Evolutionary conservation across 2,329 filamentous ascomycete genomes (phyloP).

Genomic region (Talaromyces funiculosus): DNA sequence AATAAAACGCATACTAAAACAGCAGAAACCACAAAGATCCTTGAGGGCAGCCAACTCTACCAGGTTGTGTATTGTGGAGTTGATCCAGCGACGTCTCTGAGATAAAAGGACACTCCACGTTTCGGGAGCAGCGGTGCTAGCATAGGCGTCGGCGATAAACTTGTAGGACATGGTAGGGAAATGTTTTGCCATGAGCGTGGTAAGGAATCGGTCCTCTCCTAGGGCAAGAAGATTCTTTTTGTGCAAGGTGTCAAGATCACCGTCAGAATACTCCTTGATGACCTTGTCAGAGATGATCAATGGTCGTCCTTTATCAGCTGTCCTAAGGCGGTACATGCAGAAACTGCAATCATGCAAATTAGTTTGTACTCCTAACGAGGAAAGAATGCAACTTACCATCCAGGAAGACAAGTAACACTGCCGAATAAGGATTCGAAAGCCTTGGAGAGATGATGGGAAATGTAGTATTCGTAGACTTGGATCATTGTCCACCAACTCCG

Average conservation of each 20-base stretch:
- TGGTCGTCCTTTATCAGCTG: slow-evolving; percentile 87
- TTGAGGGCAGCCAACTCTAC: slow-evolving; percentile 83
- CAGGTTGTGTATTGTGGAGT: slow-evolving; percentile 96
- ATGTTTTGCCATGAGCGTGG: slow-evolving; percentile 96
- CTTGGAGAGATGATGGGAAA: slow-evolving; percentile 94
- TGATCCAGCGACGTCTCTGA: slow-evolving; percentile 99
- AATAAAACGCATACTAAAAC: slow-evolving; percentile 95
- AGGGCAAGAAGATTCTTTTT: slow-evolving; percentile 90
- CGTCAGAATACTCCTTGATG: slow-evolving; percentile 82
- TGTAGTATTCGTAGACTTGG: slow-evolving; percentile 99
- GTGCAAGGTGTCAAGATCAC: slow-evolving; percentile 87
- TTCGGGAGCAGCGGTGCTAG: slow-evolving; percentile 87
- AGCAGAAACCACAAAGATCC: slow-evolving; percentile 97
- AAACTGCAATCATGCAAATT: slow-evolving; percentile 60
- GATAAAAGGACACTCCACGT: slow-evolving; percentile 91
- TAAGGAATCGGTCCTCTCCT: slow-evolving; percentile 94
- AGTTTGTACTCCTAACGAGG: slow-evolving; percentile 24
- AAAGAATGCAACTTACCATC: slow-evolving; percentile 66
- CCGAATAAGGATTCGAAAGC: slow-evolving; percentile 97
- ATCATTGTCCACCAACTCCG: slow-evolving; percentile 99
- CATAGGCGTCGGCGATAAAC: slow-evolving; percentile 88
- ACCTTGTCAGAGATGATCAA: slow-evolving; percentile 87
- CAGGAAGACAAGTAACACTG: slow-evolving; percentile 96
- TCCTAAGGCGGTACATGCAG: slow-evolving; percentile 95
- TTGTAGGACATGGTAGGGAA: slow-evolving; percentile 96